Conservation (phyloP, 768 basidiomycete species). For the Ephemerocybe angulata region DNA sequence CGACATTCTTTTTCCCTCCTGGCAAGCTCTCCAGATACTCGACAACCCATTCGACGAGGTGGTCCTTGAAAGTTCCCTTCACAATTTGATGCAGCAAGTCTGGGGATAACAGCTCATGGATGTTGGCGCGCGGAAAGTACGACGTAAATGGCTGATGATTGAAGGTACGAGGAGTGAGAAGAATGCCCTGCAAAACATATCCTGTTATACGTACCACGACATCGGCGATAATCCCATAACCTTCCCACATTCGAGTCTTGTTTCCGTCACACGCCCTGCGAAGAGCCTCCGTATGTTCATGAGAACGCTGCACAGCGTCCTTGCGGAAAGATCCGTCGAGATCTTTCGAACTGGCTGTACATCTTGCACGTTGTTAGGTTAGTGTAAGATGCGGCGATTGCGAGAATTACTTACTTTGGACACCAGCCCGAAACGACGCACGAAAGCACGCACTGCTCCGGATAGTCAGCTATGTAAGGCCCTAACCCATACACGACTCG, state of each 20-base stretch:
- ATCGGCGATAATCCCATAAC: constrained; percentile 7
- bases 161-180: neutral
- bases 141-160: constrained; percentile 27
- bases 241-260: constrained; percentile 3
- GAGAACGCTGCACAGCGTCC: constrained; percentile 4
- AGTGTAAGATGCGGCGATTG: neutral
- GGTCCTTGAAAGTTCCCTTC: constrained; percentile 12
- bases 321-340: neutral
- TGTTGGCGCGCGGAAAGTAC: constrained; percentile 30
- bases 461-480: constrained; percentile 29
- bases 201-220: neutral
- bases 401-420: constrained; percentile 16
- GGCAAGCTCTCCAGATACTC: constrained; percentile 1
- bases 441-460: constrained; percentile 22
- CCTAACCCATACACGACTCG: constrained; percentile 21
- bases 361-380: neutral
- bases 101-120: constrained; percentile 25
- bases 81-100: constrained; percentile 9
- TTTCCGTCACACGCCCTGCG: neutral
- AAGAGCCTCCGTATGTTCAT: neutral
- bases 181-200: neutral
- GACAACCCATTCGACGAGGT: constrained; percentile 10
- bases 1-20: neutral
- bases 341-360: neutral
- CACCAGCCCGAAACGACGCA: constrained; percentile 24